phyloP scores from a whole-genome alignment of 176 grass and related monocot genomes.

The Aechmea fasciata region DNA sequence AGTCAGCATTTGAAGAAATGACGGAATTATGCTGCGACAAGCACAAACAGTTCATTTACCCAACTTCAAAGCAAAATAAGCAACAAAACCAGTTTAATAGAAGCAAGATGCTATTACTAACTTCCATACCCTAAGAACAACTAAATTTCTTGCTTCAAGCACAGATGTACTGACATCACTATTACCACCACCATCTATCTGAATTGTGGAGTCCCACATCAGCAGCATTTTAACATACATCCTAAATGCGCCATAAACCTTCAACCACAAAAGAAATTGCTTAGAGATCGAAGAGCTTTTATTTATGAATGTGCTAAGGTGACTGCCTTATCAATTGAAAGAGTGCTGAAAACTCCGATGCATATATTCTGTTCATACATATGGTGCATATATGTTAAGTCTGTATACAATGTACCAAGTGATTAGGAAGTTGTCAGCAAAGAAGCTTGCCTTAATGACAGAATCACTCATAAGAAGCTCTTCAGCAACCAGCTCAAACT shows the following conservation, averaged over 20 bases:
- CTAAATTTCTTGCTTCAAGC: slow-evolving; percentile 95
- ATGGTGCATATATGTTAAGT: background rate
- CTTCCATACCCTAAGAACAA: slow-evolving; percentile 78
- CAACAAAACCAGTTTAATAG: slow-evolving; percentile 11
- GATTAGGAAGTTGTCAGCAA: slow-evolving; percentile 4
- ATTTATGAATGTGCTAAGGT: background rate
- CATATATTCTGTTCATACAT: background rate
- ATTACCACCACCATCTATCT: slow-evolving; percentile 84
- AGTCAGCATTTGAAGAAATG: slow-evolving; percentile 89
- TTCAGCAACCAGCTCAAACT: slow-evolving; percentile 97
- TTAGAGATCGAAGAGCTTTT: background rate
- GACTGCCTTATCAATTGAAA: no score
- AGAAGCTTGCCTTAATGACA: slow-evolving; percentile 73
- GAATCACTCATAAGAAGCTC: slow-evolving; percentile 98
- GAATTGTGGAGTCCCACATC: slow-evolving; percentile 96
- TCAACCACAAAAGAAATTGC: slow-evolving; percentile 27
- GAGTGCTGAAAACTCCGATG: no score
- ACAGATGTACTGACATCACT: slow-evolving; percentile 73
- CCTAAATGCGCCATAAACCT: slow-evolving; percentile 99
- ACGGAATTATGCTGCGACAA: slow-evolving; percentile 84
- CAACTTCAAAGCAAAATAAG: slow-evolving; percentile 13
- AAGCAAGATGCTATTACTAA: slow-evolving; percentile 13
- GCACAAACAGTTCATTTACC: background rate
- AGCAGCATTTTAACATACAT: slow-evolving; percentile 97
- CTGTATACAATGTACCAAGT: background rate